Evolutionary conservation across 1,139 yeast species (phyloP).

Genomic region (Kodamaea plutei): DNA sequence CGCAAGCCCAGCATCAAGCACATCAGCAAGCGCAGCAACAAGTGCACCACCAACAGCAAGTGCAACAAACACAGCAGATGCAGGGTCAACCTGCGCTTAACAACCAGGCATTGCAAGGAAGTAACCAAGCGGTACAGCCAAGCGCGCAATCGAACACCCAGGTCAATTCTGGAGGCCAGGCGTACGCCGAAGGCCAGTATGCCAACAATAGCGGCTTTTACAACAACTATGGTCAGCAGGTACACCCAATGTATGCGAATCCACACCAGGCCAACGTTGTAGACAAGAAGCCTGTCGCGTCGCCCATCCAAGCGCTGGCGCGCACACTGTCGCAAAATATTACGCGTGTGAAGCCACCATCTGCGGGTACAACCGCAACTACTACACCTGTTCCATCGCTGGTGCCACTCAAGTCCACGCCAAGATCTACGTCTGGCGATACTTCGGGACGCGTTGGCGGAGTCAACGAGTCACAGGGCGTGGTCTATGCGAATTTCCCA

Average conservation of each 20-base stretch:
- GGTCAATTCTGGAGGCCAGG: constrained; percentile 1
- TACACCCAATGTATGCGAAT: background rate
- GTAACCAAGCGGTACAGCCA: background rate
- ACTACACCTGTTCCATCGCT: no score
- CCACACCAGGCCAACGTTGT: background rate
- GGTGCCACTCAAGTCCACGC: constrained; percentile 3
- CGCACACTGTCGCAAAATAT: no score
- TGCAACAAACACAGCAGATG: constrained; percentile 1
- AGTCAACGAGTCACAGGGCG: constrained; percentile 6
- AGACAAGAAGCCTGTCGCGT: constrained; percentile 1
- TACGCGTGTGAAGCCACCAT: no score
- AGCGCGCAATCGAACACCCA: background rate
- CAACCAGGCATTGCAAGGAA: no score
- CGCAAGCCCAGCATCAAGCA: background rate
- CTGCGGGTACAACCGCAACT: no score
- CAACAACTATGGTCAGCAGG: background rate
- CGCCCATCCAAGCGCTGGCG: no score
- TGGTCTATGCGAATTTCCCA: constrained; percentile 15
- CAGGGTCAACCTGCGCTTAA: constrained; percentile 1
- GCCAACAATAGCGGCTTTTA: background rate
- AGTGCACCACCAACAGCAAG: constrained; percentile 1
- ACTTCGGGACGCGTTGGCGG: constrained; percentile 5
- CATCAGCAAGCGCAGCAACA: background rate
- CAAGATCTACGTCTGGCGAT: constrained; percentile 4
- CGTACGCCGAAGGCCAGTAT: background rate